Conservation (phyloP, 1,139 yeast genomes). For the Magnusiomyces suaveolens region DNA sequence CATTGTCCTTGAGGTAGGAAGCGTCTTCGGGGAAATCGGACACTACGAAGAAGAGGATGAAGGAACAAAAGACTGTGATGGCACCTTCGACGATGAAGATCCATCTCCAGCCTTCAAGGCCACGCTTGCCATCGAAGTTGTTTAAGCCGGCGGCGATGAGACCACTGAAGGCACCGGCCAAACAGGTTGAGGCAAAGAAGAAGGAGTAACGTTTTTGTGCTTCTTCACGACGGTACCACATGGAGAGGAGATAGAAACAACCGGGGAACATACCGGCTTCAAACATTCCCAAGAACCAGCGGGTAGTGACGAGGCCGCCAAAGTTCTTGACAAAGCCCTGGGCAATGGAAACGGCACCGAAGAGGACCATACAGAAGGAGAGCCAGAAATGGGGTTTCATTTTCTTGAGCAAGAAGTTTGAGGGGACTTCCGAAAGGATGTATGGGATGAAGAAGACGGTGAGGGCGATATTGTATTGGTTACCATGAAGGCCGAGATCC, state of each 20-base stretch:
- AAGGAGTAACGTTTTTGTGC: conserved; percentile 60
- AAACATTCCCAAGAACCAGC: conserved; percentile 54
- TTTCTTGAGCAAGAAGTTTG: conserved; percentile 52
- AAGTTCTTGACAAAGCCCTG: conserved; percentile 54
- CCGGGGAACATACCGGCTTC: conserved; percentile 71
- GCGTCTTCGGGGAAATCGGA: conserved; percentile 71
- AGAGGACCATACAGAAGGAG: conserved; percentile 44
- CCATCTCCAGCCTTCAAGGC: conserved; percentile 60
- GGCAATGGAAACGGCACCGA: conserved; percentile 56
- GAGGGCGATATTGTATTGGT: conserved; percentile 49
- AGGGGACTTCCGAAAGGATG: conserved; percentile 54
- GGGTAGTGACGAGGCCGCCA: conserved; percentile 50
- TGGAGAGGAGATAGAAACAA: conserved; percentile 54
- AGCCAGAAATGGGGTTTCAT: conserved; percentile 61
- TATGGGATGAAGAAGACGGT: conserved; percentile 69
- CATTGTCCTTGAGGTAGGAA: conserved; percentile 36
- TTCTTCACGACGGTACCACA: conserved; percentile 47
- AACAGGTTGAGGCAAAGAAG: conserved; percentile 58
- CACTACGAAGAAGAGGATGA: conserved; percentile 52
- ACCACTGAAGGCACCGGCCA: conserved; percentile 79
- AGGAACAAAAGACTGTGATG: conserved; percentile 53
- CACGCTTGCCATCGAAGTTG: conserved; percentile 42
- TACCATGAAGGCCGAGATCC: conserved; percentile 45
- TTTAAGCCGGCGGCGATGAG: conserved; percentile 56
- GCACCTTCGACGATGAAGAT: conserved; percentile 65